Evolutionary conservation across 306 rosid genomes (phyloP), one percentile per base, ranked within the genome.

Genomic region (Begonia peltatifolia): DNA sequence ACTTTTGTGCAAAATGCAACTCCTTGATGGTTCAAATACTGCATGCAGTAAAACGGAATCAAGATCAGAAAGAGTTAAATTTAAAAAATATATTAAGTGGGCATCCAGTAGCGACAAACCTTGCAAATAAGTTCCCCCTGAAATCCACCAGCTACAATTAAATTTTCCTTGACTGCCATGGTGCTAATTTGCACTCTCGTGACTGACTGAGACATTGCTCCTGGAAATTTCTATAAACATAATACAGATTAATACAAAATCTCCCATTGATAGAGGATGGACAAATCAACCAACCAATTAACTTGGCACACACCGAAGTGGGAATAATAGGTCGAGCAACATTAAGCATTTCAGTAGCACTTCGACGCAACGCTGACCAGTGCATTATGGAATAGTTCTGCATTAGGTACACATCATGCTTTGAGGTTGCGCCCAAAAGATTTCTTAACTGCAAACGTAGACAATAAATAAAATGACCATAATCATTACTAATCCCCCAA

Each of bases 101-200:
- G 46, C 8, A 4, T 23, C 6, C 9, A 56, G 42, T 1, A 14
- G 8, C 42, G 14, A 49, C 75, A 43, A 71, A 86, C 99, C 94
- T 86, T 90, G 79, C 95, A 90, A 61, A 90, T 79, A 25, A 90
- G 95, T 66, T 90, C 99, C 12, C 99, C 99, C 60, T 75, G 88
- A 65, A 86, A 86, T 51, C 99, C 99, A 36, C 99, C 99, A 6
- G 86, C 94, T 54, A 81, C 88, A 64, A 86, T 59, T 67, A 86
- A 67, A 70, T 79, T 75, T 61, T 83, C 93, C 73, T 79, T 79
- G 6, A 90, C 99, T 50, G 93, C 65, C 99, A 90, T 90, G 60
- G 99, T 79, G 69, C 99, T 90, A 59, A 90, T 77, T 71, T 86
- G 99, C 57, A 86, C 94, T 71, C 95, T 78, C 14, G 86, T 83